Percentiles rank a stretch among this genome's conserved stretches.
Evolutionary conservation across 148 eudicot species (phyloP).

Genomic region (Rheum nobile): DNA sequence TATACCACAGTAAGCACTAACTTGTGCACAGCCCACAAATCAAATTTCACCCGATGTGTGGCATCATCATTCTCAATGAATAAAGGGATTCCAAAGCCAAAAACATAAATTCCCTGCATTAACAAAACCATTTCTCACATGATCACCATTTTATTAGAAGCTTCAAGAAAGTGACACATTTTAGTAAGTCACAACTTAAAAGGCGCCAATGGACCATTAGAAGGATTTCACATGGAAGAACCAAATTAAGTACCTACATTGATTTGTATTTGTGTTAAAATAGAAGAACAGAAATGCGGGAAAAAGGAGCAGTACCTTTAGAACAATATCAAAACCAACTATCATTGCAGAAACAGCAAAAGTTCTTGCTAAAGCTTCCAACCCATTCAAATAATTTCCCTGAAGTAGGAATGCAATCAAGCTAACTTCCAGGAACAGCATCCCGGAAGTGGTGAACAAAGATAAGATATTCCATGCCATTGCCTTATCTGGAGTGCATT

Average conservation of each 20-base stretch:
- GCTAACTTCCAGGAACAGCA: slow-evolving; percentile 82
- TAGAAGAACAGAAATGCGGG: no score
- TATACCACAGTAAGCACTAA: slow-evolving; percentile 46
- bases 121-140: slow-evolving; percentile 1
- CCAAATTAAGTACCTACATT: not conserved
- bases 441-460: slow-evolving; percentile 59
- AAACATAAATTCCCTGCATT: slow-evolving; percentile 46
- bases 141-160: not conserved
- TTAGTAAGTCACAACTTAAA: not conserved
- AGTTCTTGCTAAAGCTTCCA: slow-evolving; percentile 66
- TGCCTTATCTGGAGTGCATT: slow-evolving; percentile 62
- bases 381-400: slow-evolving; percentile 62
- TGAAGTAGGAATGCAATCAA: slow-evolving; percentile 86
- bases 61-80: slow-evolving; percentile 31
- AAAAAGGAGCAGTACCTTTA: slow-evolving; percentile 40
- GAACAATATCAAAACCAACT: slow-evolving; percentile 58
- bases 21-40: slow-evolving; percentile 59
- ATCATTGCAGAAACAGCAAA: slow-evolving; percentile 60
- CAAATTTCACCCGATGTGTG: slow-evolving; percentile 42
- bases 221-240: not conserved
- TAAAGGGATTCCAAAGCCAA: slow-evolving; percentile 50
- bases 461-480: slow-evolving; percentile 61
- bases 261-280: not conserved
- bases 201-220: not conserved
- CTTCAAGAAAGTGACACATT: not conserved